Evolutionary conservation across 108 stramenopile genomes (phyloP), one percentile per base, ranked within the genome.

Genomic region (Poteriospumella lacustris): DNA sequence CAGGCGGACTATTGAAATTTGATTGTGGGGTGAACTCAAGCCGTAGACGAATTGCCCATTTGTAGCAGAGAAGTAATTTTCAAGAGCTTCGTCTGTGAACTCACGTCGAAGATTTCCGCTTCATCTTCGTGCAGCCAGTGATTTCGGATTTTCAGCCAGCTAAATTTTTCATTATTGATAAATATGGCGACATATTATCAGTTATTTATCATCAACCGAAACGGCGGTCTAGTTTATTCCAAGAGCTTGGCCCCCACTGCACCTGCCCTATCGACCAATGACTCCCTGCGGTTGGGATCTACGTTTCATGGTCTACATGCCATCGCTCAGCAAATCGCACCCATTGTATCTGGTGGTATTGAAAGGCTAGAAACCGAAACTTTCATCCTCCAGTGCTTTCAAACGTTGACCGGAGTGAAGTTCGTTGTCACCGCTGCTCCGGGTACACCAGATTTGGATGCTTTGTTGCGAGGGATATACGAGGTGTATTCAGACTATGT

Each of bases 251-350:
- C 82, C 19, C 41, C 85, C 15, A 44, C 58, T 0, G 83, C 88
- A 19, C 86, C 88, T 24, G 59, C 59, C 60, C 60, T 89, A 0
- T 60, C 58, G 0, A 70, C 69, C 41, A 89, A 89, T 39, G 88
- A 89, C 38, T 88, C 83, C 81, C 85, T 89, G 24, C 77, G 85
- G 5, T 59, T 89, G 31, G 88, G 85, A 0, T 88, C 87, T 0
- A 89, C 88, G 0, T 89, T 89, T 69, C 88, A 89, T 79, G 83
- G 85, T 40, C 83, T 89, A 34, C 87, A 89, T 79, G 85, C 87
- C 42, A 89, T 89, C 68, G 87, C 88, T 1, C 58, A 85, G 36
- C 87, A 88, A 75, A 83, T 89, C 29, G 84, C 88, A 39, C 87
- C 88, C 0, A 69, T 86, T 2, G 79, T 78, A 19, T 88, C 87